Evolutionary conservation across 768 basidiomycete species (phyloP).

Genomic region (Lanmaoa rubissima): DNA sequence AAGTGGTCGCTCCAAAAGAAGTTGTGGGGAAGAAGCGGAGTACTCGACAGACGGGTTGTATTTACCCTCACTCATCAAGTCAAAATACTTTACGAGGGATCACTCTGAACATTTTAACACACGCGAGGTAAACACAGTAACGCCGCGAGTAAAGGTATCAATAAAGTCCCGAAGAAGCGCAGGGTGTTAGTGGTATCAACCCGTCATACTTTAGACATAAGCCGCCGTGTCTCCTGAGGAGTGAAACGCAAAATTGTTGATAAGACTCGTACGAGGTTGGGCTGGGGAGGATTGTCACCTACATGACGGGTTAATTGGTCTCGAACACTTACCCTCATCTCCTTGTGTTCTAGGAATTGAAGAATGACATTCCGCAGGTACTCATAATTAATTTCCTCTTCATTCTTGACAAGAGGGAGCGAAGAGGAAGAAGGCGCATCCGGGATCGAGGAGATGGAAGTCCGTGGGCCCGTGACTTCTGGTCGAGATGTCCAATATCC

Average conservation of each 20-base stretch:
- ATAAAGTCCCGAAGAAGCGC: neutral
- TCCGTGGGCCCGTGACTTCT: conserved; percentile 34
- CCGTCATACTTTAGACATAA: conserved; percentile 78
- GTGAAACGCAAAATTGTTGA: conserved; percentile 94
- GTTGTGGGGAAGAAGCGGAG: conserved; percentile 1
- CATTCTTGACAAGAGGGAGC: conserved; percentile 43
- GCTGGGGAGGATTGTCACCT: conserved; percentile 41
- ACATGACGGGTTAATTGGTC: neutral
- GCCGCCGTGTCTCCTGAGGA: conserved; percentile 86
- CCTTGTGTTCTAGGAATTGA: conserved; percentile 97
- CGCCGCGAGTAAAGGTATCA: neutral
- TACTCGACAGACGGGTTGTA: neutral
- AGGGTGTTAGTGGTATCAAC: neutral
- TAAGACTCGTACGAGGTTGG: conserved; percentile 86
- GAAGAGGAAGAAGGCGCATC: conserved; percentile 37
- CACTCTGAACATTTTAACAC: neutral
- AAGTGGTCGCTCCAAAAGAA: neutral
- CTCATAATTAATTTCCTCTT: conserved; percentile 94
- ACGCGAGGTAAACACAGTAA: neutral
- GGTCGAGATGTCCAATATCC: conserved; percentile 79
- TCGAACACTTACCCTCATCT: conserved; percentile 80
- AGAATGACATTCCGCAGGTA: conserved; percentile 95
- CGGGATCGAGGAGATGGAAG: conserved; percentile 43
- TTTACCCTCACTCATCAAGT: neutral
- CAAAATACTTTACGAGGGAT: neutral